phyloP scores from a whole-genome alignment of 2,329 filamentous ascomycete genomes.

The Aspergillus eucalypticola region DNA sequence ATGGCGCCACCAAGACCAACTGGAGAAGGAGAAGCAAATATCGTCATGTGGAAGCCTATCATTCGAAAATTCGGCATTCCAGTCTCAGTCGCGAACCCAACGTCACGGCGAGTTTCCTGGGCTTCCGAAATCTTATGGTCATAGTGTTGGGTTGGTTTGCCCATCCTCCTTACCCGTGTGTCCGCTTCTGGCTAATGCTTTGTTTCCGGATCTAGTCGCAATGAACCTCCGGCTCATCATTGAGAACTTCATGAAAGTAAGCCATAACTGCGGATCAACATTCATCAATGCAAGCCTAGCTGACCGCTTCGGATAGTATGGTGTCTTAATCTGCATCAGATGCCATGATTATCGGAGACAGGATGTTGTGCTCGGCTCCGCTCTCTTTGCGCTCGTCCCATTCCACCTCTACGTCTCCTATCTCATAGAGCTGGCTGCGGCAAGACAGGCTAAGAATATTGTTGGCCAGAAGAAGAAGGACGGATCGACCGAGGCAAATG shows the following conservation, averaged over 20 bases:
- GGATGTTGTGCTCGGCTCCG: constrained; percentile 72
- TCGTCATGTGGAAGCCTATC: constrained; percentile 86
- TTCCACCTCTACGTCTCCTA: constrained; percentile 90
- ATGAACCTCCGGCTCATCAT: constrained; percentile 93
- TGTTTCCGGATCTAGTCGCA: constrained; percentile 62
- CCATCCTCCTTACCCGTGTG: not conserved
- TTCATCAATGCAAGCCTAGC: not conserved
- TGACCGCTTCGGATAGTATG: constrained; percentile 63
- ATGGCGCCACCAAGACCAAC: constrained; percentile 24
- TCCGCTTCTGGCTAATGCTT: constrained; percentile 9
- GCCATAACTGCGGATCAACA: not conserved
- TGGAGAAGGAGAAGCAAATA: constrained; percentile 64
- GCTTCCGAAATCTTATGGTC: constrained; percentile 95
- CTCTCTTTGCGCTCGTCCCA: constrained; percentile 83
- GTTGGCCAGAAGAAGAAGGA: constrained; percentile 60
- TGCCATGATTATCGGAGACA: constrained; percentile 84
- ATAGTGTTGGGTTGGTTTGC: constrained; percentile 72
- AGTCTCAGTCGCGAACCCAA: constrained; percentile 82
- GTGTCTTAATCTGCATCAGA: constrained; percentile 85
- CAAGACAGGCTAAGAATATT: constrained; percentile 71
- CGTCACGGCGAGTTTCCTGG: constrained; percentile 77
- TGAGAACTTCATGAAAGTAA: constrained; percentile 91
- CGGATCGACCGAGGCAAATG: constrained; percentile 56
- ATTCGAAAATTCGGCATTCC: constrained; percentile 70
- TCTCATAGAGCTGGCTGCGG: constrained; percentile 81